Percentiles rank a stretch among this genome's conserved stretches.
Evolutionary conservation across 495 filamentous ascomycete genomes (phyloP).

Genomic region (Glonium stellatum): DNA sequence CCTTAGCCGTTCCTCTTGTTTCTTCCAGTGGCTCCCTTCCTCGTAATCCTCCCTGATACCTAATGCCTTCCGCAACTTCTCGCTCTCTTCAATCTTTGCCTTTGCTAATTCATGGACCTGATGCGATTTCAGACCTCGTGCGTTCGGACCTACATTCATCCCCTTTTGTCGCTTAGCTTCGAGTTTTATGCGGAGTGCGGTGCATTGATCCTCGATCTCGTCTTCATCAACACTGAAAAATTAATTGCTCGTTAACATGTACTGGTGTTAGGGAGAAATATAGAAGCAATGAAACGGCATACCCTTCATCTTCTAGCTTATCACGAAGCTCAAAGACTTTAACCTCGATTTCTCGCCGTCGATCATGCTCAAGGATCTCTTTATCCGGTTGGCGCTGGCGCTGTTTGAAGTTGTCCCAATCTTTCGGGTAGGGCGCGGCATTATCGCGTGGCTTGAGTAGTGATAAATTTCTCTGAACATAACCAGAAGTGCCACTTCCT

Average conservation of each 20-base stretch:
- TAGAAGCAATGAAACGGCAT: slow-evolving; percentile 28
- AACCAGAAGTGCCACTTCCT: slow-evolving; percentile 91
- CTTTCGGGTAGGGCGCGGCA: slow-evolving; percentile 54
- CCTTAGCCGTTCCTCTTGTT: slow-evolving; percentile 62
- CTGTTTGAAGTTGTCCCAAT: slow-evolving; percentile 55
- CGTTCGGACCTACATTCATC: slow-evolving; percentile 32
- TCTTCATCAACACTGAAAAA: slow-evolving; percentile 59
- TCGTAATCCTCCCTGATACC: slow-evolving; percentile 84
- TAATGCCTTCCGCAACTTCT: slow-evolving; percentile 78
- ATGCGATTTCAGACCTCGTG: slow-evolving; percentile 69
- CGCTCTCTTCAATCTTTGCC: slow-evolving; percentile 94
- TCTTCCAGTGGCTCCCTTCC: slow-evolving; percentile 70
- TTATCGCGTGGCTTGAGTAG: slow-evolving; percentile 69
- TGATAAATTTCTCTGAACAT: slow-evolving; percentile 91
- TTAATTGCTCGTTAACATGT: neutral
- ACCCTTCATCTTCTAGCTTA: slow-evolving; percentile 77
- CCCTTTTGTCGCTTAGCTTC: slow-evolving; percentile 46
- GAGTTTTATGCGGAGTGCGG: slow-evolving; percentile 57
- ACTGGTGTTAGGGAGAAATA: neutral
- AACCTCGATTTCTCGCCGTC: slow-evolving; percentile 79
- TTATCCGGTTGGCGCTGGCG: slow-evolving; percentile 78
- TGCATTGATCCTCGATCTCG: slow-evolving; percentile 66
- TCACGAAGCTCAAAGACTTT: slow-evolving; percentile 88
- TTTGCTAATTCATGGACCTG: slow-evolving; percentile 94
- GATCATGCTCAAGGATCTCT: slow-evolving; percentile 89